phyloP scores from a whole-genome alignment of 495 filamentous ascomycete species.

The Poronia punctata region DNA sequence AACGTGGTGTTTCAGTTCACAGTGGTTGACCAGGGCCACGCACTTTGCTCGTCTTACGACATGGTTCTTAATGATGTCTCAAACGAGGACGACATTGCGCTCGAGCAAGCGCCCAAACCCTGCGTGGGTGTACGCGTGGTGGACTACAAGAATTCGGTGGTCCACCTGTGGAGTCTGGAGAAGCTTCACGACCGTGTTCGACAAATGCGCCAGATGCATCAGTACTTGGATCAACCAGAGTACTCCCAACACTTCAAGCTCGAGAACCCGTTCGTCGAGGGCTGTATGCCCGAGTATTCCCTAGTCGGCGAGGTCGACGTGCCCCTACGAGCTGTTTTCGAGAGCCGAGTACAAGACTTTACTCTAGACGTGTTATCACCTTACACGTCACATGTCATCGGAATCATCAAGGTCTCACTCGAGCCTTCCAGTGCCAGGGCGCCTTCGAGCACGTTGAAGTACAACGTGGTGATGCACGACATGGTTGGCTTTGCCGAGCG shows the following conservation, averaged over 20 bases:
- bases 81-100: slow-evolving; percentile 70
- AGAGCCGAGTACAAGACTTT: slow-evolving; percentile 92
- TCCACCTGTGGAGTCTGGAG: slow-evolving; percentile 90
- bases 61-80: slow-evolving; percentile 89
- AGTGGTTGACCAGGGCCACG: slow-evolving; percentile 81
- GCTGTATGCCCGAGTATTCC: slow-evolving; percentile 85
- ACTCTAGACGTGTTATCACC: slow-evolving; percentile 81
- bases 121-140: slow-evolving; percentile 88
- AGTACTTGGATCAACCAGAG: slow-evolving; percentile 90
- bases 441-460: slow-evolving; percentile 87
- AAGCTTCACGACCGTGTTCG: slow-evolving; percentile 83
- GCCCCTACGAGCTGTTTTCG: slow-evolving; percentile 87
- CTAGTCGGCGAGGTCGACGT: slow-evolving; percentile 92
- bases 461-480: slow-evolving; percentile 98
- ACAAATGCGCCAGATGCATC: slow-evolving; percentile 92
- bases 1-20: slow-evolving; percentile 93
- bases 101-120: slow-evolving; percentile 79
- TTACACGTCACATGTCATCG: slow-evolving; percentile 84
- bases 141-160: slow-evolving; percentile 79
- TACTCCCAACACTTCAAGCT: slow-evolving; percentile 77
- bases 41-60: slow-evolving; percentile 88
- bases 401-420: slow-evolving; percentile 81
- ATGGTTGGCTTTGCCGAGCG: slow-evolving; percentile 93
- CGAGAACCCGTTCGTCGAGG: slow-evolving; percentile 81
- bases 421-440: slow-evolving; percentile 93